Evolutionary conservation across 31 red algal species (phyloP), one percentile per base, ranked within the genome.

Genomic region (Pterothamnion heteromorphum): DNA sequence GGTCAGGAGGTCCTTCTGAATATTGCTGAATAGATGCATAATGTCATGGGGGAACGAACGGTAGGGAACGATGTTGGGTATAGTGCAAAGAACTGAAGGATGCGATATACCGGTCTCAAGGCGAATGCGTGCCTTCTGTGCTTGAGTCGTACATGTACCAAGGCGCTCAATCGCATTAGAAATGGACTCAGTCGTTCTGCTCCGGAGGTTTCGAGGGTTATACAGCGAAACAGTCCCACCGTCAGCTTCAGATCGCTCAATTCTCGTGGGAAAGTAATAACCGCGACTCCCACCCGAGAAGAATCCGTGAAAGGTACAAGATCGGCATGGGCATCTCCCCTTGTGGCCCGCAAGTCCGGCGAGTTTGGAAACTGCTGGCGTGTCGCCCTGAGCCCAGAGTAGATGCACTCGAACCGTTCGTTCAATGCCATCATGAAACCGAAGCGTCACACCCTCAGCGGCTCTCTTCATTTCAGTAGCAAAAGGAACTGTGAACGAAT

Each of bases 301-400:
- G 4, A 27, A 86, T 82, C 44, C 91, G 2, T 41, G 2, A 41
- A 41, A 2, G 3, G 1, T 3, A 41, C 38, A 41, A 1, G 38
- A 41, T 41, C 38, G 1, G 38, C 38, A 41, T 3, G 38, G 38
- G 3, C 3, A 3, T 41, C 3, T 41, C 3, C 38, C 81, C 33
- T 37, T 22, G 24, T 92, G 80, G 21, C 91, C 91, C 24, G 28
- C 64, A 2, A 92, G 21, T 36, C 43, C 91, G 36, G 91, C 35
- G 3, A 92, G 44, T 43, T 92, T 92, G 2, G 35, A 41, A 1
- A 92, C 30, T 1, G 91, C 72, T n/a, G 91, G 91, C 0, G 36
- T 26, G 51, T 92, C 91, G 1, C 91, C 91, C 3, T 80, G 57
- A 9, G 86, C 36, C 91, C 80, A 92, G 86, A 92, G 18, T 2